Base-by-base conservation (phyloP, 2,329 filamentous ascomycete species). In the Byssoonygena ceratinophila region DNA sequence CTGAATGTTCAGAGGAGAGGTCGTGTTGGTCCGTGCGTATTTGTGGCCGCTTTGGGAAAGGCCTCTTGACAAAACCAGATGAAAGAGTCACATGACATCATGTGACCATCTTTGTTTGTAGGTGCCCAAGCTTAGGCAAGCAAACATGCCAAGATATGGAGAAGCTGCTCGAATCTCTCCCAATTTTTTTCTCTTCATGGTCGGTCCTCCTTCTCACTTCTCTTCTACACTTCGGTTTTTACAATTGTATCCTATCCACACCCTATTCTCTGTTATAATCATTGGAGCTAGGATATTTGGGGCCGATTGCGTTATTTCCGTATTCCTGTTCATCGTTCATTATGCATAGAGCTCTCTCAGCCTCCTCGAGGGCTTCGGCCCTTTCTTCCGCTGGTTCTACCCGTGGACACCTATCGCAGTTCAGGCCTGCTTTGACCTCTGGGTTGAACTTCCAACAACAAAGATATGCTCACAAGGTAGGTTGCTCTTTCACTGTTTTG, bases 321-420 rank as follows among this genome's bases (percentile, higher is more conserved):
- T 57, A 51, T 59, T 46, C 54, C 59, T 55, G 55, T 56, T 63
- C 45, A 20, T 53, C 20, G 44, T 55, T 53, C 52, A 63, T 72
- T 69, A 98, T 98, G 92, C 92, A 98, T 81, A 87, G 92, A 74
- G 89, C 89, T 75, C 80, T 98, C 68, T 82, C 86, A 69, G 87
- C 87, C 64, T 79, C 81, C 70, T 77, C 85, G 66, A 79, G 88
- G 76, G 83, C 87, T 69, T 86, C 88, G 62, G 82, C 84, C 77
- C 82, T 91, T 64, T 84, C 82, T 59, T 80, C 84, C 58, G 74
- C 73, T 64, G 73, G 76, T 59, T 71, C 74, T 60, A 72, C 64
- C 70, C 77, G 65, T 68, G 79, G 78, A 69, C 72, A 75, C 57
- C 74, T 82, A 61, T 74, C 75, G 63, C 81, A 79, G 68, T 77